phyloP scores from a whole-genome alignment of 1,139 yeast species.

The Sugiyamaella xylanicola region DNA sequence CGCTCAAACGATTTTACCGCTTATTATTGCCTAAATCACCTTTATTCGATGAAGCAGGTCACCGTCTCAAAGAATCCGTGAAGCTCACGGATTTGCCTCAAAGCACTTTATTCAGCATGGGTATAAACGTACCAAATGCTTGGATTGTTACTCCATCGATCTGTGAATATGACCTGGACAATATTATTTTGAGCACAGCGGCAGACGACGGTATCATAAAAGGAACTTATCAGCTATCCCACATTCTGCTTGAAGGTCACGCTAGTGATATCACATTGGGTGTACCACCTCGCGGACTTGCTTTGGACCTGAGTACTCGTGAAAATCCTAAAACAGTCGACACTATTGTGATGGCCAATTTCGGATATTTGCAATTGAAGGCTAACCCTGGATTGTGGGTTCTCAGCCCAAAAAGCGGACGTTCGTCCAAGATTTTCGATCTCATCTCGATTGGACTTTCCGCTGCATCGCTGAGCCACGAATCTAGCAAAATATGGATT shows the following conservation, averaged over 20 bases:
- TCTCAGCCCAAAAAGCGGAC: conserved; percentile 50
- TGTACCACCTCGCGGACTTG: conserved; percentile 54
- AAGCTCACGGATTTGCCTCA: conserved; percentile 50
- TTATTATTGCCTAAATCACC: conserved; percentile 49
- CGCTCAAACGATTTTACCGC: conserved; percentile 62
- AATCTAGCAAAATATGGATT: conserved; percentile 33
- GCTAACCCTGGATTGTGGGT: conserved; percentile 70
- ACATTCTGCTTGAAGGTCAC: conserved; percentile 70
- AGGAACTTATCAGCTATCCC: conserved; percentile 53
- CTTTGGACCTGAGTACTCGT: conserved; percentile 47
- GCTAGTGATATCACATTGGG: conserved; percentile 51
- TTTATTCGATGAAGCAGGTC: conserved; percentile 44
- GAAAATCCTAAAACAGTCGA: conserved; percentile 44
- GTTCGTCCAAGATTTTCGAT: conserved; percentile 47
- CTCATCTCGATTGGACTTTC: conserved; percentile 43
- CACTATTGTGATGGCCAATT: conserved; percentile 68
- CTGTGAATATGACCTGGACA: conserved; percentile 62
- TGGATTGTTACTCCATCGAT: conserved; percentile 62
- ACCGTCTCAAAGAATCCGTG: conserved; percentile 26
- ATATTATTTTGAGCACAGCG: conserved; percentile 50
- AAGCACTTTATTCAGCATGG: conserved; percentile 56
- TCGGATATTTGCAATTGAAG: conserved; percentile 76
- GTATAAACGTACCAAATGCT: conserved; percentile 62
- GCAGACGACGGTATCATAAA: conserved; percentile 35
- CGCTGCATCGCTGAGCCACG: conserved; percentile 26